A percentile compares a stretch with the other conserved stretches of the same genome.
Conservation (phyloP, 306 rosid species). For the Fragaria nilgerrensis region DNA sequence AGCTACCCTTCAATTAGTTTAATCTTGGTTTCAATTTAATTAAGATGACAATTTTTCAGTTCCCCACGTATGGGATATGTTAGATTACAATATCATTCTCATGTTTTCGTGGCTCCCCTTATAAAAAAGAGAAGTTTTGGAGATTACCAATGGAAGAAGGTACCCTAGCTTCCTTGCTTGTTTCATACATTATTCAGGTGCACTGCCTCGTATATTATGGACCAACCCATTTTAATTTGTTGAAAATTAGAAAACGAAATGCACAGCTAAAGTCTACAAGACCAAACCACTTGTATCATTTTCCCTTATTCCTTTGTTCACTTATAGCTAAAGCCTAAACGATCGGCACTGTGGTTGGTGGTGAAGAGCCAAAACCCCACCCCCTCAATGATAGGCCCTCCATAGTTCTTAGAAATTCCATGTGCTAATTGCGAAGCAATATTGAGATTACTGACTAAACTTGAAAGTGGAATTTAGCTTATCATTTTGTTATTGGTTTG, state of each 20-base stretch:
- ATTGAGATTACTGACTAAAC: neutral
- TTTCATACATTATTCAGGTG: constrained; percentile 10
- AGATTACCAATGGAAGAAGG: constrained; percentile 11
- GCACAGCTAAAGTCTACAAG: neutral
- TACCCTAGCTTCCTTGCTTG: constrained; percentile 8
- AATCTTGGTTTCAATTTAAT: neutral
- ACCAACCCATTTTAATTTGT: constrained; percentile 16
- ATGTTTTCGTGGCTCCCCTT: constrained; percentile 15
- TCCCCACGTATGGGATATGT: constrained; percentile 38
- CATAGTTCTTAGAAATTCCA: neutral
- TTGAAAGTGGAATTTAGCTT: neutral
- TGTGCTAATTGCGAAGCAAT: neutral
- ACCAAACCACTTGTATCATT: neutral
- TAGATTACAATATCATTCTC: constrained; percentile 17
- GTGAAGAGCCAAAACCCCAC: constrained; percentile 46
- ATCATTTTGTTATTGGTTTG: constrained; percentile 1
- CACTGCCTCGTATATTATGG: constrained; percentile 12
- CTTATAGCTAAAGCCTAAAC: constrained; percentile 40
- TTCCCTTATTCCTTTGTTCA: too few species aligned
- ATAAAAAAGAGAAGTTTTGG: constrained; percentile 7
- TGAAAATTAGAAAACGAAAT: constrained; percentile 18
- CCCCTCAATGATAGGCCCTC: constrained; percentile 5
- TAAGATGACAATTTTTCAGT: constrained; percentile 22
- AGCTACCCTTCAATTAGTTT: constrained; percentile 23
- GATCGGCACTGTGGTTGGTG: constrained; percentile 57